phyloP scores from a whole-genome alignment of 768 basidiomycete species.

The Xerocomus potaroensis region DNA sequence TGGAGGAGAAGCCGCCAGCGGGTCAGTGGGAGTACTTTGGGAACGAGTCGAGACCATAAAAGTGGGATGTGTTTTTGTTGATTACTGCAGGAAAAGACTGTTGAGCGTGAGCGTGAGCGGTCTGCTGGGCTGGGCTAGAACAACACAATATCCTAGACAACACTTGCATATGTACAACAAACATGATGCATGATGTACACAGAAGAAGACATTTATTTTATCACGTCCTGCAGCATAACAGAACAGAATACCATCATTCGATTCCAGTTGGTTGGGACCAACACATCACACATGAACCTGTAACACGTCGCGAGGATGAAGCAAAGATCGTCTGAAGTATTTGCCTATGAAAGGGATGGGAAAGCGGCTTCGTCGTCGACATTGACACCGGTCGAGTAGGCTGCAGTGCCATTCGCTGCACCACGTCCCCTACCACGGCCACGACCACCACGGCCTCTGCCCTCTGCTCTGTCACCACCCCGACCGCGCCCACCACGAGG shows the following conservation, averaged over 20 bases:
- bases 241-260: constrained; percentile 6
- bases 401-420: constrained; percentile 34
- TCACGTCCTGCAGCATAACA: constrained; percentile 13
- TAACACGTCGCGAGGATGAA: constrained; percentile 5
- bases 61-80: neutral
- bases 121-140: too few relatives aligned
- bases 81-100: constrained; percentile 1
- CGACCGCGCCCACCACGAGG: constrained; percentile 57
- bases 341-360: constrained; percentile 69
- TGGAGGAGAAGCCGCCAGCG: constrained; percentile 73
- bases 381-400: constrained; percentile 59
- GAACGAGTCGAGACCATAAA: constrained; percentile 39
- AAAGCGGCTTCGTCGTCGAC: constrained; percentile 85
- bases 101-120: neutral
- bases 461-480: constrained; percentile 45
- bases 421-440: constrained; percentile 43
- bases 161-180: constrained; percentile 12
- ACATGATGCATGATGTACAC: constrained; percentile 9
- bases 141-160: too few relatives aligned
- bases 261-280: constrained; percentile 7
- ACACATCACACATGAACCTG: constrained; percentile 10
- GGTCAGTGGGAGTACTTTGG: constrained; percentile 89
- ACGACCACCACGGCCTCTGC: constrained; percentile 43
- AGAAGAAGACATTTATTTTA: constrained; percentile 11
- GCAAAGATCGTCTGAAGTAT: constrained; percentile 6